Base-by-base conservation (phyloP, 2,329 filamentous ascomycete genomes). In the Exophiala sp. region DNA sequence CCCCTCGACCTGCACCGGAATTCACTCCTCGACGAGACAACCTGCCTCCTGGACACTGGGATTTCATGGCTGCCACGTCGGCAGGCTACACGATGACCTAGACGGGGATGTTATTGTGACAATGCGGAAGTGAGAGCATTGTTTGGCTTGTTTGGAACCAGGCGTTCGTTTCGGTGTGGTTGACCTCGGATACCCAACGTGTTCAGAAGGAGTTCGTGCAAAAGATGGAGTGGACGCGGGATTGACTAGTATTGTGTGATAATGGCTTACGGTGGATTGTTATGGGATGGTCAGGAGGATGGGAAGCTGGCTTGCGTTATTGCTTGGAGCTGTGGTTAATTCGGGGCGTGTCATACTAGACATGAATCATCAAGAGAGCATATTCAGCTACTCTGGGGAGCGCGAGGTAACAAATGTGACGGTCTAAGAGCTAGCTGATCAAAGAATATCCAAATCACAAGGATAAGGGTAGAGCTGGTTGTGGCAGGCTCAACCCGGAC, bases 41-140 rank as follows among this genome's bases (percentile, higher is more conserved):
- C 41, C 51, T 62, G 27, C 59, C 59, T 32, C 59, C 59, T 2
- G 59, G 59, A 21, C 58, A 62, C 16, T 62, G 59, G 59, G 60
- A 62, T 39, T 60, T 62, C 27, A 59, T 59, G 53, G 50, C 56
- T 23, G 50, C 58, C 14, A 53, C 49, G 13, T 38, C 46, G 5
- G 43, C 41, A 22, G 58, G 58, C 39, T 58, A 58, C 37, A 54
- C 56, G 3, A 57, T 59, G 50, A 54, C 58, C 41, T 59, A 55
- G 48, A 21, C 9, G 16, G 19, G 11, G 13, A 19, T 29, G 7
- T 10, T 22, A 3, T 18, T 9, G n/a, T n/a, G 29, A 3, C 8
- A n/a, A n/a, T 10, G 11, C 6, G 3, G 11, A 7, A 10, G 29
- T 32, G n/a, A 32, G 29, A 13, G 29, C 29, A 10, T 32, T 7